Conservation (phyloP, 805 yeast genomes). For the Cyberlindnera euphorbiiphila region DNA sequence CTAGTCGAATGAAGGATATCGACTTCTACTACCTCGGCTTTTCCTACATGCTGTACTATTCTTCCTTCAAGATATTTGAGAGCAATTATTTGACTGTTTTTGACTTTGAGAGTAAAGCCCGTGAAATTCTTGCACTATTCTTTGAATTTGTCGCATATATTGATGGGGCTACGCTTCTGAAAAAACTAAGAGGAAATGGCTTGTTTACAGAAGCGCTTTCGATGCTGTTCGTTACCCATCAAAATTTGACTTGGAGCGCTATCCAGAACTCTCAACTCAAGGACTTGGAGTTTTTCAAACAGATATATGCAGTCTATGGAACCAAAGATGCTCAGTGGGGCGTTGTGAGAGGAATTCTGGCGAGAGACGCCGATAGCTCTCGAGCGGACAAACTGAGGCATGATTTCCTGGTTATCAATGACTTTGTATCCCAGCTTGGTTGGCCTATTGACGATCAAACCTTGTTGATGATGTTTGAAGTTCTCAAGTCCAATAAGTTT, state of each 20-base stretch:
- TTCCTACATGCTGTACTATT: constrained; percentile 19
- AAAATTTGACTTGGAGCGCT: constrained; percentile 15
- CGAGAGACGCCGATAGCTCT: neutral
- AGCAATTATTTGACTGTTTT: constrained; percentile 14
- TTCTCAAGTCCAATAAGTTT: constrained; percentile 22
- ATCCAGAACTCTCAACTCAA: constrained; percentile 7
- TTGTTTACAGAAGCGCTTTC: constrained; percentile 20
- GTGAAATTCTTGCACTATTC: constrained; percentile 10
- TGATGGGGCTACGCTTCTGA: constrained; percentile 6
- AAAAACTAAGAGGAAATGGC: constrained; percentile 12
- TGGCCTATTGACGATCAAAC: constrained; percentile 20
- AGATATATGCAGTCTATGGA: constrained; percentile 10
- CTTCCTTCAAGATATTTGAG: constrained; percentile 12
- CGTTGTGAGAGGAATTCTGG: constrained; percentile 5
- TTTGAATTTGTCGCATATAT: constrained; percentile 18
- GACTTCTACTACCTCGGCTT: constrained; percentile 21
- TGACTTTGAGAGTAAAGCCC: constrained; percentile 18
- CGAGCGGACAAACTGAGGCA: constrained; percentile 4
- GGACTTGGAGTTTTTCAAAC: constrained; percentile 16
- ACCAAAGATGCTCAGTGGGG: constrained; percentile 13
- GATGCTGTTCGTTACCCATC: constrained; percentile 13
- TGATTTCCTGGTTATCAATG: constrained; percentile 11
- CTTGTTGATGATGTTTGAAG: constrained; percentile 18
- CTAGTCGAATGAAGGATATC: constrained; percentile 18
- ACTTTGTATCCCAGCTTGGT: constrained; percentile 2